phyloP scores from a whole-genome alignment of 805 yeast species.

The Ogataea thermomethanolica region DNA sequence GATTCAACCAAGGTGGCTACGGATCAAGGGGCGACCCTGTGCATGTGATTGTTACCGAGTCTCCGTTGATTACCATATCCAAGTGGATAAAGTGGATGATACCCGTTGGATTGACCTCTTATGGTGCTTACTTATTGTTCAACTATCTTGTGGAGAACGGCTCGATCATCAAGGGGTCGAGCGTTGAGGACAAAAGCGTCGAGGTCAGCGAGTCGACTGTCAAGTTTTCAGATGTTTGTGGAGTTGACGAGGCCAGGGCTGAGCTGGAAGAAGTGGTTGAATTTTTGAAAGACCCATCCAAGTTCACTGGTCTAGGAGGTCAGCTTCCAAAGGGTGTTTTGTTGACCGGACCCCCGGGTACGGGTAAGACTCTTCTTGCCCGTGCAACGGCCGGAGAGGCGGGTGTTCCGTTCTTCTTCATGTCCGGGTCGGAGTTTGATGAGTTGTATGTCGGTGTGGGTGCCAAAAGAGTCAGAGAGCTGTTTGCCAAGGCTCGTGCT shows the following conservation, averaged over 20 bases:
- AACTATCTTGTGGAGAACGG: constrained; percentile 79
- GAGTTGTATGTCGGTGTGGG: constrained; percentile 99
- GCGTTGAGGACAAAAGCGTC: constrained; percentile 22
- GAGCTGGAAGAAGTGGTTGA: constrained; percentile 98
- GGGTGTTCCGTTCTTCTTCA: constrained; percentile 96
- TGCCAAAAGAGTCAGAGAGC: constrained; percentile 94
- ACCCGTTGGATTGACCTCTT: constrained; percentile 74
- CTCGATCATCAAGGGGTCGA: constrained; percentile 45
- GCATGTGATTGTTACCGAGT: constrained; percentile 90
- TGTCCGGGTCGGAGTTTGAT: constrained; percentile 98
- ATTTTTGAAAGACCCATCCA: constrained; percentile 91
- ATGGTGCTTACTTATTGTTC: constrained; percentile 76
- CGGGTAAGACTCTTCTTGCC: constrained; percentile 95
- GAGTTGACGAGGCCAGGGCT: constrained; percentile 97
- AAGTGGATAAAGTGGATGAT: constrained; percentile 88
- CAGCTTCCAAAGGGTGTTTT: constrained; percentile 96
- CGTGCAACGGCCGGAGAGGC: constrained; percentile 99
- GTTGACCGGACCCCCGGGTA: constrained; percentile 98
- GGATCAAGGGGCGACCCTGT: constrained; percentile 81
- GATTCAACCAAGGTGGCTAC: constrained; percentile 19
- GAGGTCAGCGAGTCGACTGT: constrained; percentile 45
- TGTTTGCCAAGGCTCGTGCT: constrained; percentile 88
- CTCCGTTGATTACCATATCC: constrained; percentile 70
- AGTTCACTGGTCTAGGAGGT: constrained; percentile 95
- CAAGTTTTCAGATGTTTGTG: constrained; percentile 88